Base-by-base conservation (phyloP, 2,329 filamentous ascomycete genomes). In the Fusarium guadeloupense region DNA sequence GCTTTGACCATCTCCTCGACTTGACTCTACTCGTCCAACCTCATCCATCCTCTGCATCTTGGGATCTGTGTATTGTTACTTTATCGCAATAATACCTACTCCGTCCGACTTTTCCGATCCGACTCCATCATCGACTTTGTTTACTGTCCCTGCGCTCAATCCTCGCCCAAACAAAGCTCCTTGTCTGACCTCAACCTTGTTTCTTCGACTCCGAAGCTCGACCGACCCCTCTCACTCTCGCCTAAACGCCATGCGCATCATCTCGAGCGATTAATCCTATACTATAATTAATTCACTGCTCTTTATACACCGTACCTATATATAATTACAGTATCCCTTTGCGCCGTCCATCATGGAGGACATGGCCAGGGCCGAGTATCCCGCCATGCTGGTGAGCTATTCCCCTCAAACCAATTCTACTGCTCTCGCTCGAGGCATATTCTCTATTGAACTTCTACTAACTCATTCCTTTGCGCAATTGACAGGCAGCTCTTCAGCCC, bases 291-390 rank as follows among this genome's bases (percentile, higher is more conserved):
- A 59, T 63, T 50, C 38, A 35, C n/a, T 44, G n/a, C n/a, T 4
- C 12, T 31, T 35, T 19, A 25, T 43, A 39, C n/a, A 45, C 39
- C 33, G 38, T 44, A 49, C 30, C 28, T 55, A 55, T 51, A 59
- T 55, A 63, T 66, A 66, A 59, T 65, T 46, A 8, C 35, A 55
- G 8, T 37, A 52, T 40, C 38, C 20, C 33, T 57, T 59, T 56
- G 59, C 66, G 49, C 66, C 42, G 35, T 48, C 89, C 69, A 77
- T 71, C 71, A 92, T 92, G 87, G 89, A 91, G 58, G 89, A 89
- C 72, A 85, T 94, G 73, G 89, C 91, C 75, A 87, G 93, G 78
- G 84, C 90, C 77, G 94, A 97, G 78, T 98, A 98, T 83, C 93
- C 94, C 76, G 89, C 88, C 69, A 89, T 98, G 86, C 89, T 97